phyloP scores from a whole-genome alignment of 1,139 yeast genomes.

The Hansenula anomala region DNA sequence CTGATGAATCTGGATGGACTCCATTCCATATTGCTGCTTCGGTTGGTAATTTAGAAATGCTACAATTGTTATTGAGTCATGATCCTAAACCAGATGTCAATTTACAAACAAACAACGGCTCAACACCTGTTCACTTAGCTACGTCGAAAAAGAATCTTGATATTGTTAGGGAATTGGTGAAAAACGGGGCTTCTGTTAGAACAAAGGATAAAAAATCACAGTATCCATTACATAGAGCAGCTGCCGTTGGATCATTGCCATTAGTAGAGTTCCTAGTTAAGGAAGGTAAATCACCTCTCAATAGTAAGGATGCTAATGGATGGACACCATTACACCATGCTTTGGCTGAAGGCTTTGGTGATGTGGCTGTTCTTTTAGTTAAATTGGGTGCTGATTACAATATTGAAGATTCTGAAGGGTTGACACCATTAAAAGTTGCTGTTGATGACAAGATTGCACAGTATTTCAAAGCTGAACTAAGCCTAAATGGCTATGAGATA shows the following conservation, averaged over 20 bases:
- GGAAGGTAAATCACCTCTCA: constrained; percentile 58
- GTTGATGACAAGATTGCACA: constrained; percentile 53
- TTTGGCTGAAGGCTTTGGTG: constrained; percentile 86
- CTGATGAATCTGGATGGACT: constrained; percentile 83
- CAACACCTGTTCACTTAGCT: constrained; percentile 74
- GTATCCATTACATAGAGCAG: constrained; percentile 79
- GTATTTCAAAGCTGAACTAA: constrained; percentile 27
- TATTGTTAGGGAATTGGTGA: constrained; percentile 44
- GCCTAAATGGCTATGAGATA: constrained; percentile 8
- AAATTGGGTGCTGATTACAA: constrained; percentile 62
- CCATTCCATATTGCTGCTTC: constrained; percentile 81
- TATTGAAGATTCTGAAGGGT: constrained; percentile 46
- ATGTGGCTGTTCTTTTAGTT: constrained; percentile 59
- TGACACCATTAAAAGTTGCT: constrained; percentile 56
- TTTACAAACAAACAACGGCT: constrained; percentile 58
- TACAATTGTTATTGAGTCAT: constrained; percentile 38
- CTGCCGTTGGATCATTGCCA: constrained; percentile 64
- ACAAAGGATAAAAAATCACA: constrained; percentile 62
- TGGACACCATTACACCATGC: constrained; percentile 93
- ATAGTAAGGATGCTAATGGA: constrained; percentile 64
- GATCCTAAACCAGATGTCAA: constrained; percentile 43
- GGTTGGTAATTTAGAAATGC: constrained; percentile 55
- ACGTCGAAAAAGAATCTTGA: constrained; percentile 60
- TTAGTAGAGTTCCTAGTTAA: constrained; percentile 46
- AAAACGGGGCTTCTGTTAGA: constrained; percentile 55